Percentiles rank a stretch among this genome's conserved stretches.
These are phyloP conservation scores for Phallus indusiatus DNA, from an alignment of 768 basidiomycete species.

Conservation along the genomic window DNA sequence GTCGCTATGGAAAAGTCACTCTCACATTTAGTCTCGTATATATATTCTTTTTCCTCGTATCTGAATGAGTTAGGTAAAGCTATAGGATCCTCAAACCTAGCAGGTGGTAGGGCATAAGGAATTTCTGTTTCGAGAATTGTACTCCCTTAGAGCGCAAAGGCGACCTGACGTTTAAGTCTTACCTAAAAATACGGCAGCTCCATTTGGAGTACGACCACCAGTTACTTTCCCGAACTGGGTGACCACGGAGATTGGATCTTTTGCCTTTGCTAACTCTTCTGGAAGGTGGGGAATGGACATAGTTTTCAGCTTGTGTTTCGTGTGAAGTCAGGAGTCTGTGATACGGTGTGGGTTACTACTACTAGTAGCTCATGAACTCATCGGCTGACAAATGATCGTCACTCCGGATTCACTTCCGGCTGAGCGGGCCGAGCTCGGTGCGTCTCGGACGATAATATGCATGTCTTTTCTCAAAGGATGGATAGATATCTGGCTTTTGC, in stretches of 20 bases:
- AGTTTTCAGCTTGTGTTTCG: too few species aligned
- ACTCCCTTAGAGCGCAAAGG: not conserved
- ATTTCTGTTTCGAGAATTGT: slow-evolving; percentile 37
- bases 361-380: too few species aligned
- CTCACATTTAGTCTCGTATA: slow-evolving; percentile 48
- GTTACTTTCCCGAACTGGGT: slow-evolving; percentile 48
- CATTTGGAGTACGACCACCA: slow-evolving; percentile 53
- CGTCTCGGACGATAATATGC: too few species aligned
- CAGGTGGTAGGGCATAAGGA: slow-evolving; percentile 60
- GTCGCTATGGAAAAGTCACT: slow-evolving; percentile 12
- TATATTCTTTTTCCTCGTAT: slow-evolving; percentile 54
- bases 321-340: not conserved
- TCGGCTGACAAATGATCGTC: too few species aligned
- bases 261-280: slow-evolving; percentile 25
- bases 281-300: slow-evolving; percentile 6
- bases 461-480: too few species aligned
- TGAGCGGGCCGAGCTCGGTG: too few species aligned
- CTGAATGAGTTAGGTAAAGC: slow-evolving; percentile 42
- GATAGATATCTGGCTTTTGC: too few species aligned
- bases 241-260: slow-evolving; percentile 29
- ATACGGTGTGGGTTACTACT: too few species aligned
- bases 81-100: slow-evolving; percentile 53
- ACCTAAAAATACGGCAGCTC: slow-evolving; percentile 60
- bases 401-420: too few species aligned
- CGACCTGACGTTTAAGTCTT: slow-evolving; percentile 5